phyloP scores from a whole-genome alignment of 106 monocot species.

The Hemerocallis citrina region DNA sequence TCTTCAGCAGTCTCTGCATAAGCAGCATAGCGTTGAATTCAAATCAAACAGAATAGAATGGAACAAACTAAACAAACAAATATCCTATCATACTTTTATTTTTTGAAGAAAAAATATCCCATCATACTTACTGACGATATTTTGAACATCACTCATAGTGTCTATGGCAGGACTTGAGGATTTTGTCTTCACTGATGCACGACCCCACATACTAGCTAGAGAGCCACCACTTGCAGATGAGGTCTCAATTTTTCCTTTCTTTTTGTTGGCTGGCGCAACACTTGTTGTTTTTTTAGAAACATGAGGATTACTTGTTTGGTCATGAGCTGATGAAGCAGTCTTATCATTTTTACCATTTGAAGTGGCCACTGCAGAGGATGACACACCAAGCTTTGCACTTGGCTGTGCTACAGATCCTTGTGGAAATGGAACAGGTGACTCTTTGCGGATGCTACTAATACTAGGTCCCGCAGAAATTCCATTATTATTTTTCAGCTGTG shows the following conservation, averaged over 20 bases:
- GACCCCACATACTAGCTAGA: conserved; percentile 68
- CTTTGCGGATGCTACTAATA: conserved; percentile 12
- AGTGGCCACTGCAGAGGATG: conserved; percentile 10
- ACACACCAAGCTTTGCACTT: conserved; percentile 11
- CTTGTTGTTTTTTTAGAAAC: conserved; percentile 38
- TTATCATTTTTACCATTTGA: conserved; percentile 21
- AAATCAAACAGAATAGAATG: not conserved
- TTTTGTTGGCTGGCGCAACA: conserved; percentile 25
- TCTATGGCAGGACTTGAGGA: conserved; percentile 13
- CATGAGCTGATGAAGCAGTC: conserved; percentile 10
- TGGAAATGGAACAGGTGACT: conserved; percentile 16
- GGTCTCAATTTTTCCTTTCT: conserved; percentile 38
- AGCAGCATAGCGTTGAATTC: not conserved
- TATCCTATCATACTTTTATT: not conserved
- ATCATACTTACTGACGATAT: conserved; percentile 19
- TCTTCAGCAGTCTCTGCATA: conserved; percentile 56
- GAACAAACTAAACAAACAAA: not conserved
- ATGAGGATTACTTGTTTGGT: conserved; percentile 22
- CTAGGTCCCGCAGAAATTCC: conserved; percentile 22
- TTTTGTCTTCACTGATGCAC: conserved; percentile 62
- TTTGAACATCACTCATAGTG: conserved; percentile 19
- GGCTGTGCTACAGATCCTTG: conserved; percentile 15
- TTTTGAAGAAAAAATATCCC: not conserved
- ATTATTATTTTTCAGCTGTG: conserved; percentile 16
- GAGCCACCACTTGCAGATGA: conserved; percentile 44